Base-by-base conservation (phyloP, 2,329 filamentous ascomycete species). In the Aspergillus fumigatiaffinis region DNA sequence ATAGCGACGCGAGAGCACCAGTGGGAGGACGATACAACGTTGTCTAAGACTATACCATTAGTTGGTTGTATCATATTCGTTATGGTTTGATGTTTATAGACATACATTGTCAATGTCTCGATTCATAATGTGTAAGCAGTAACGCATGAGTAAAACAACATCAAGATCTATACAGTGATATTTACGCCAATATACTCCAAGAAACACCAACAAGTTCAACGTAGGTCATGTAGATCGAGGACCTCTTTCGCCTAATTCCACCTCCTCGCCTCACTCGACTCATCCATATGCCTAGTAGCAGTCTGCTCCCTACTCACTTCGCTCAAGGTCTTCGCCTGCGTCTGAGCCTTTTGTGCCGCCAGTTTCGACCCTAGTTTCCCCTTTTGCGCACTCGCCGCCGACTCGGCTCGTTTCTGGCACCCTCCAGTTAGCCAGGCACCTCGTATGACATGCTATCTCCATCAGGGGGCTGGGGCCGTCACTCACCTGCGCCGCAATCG, bases 21-120 rank as follows among this genome's bases (percentile, higher is more conserved):
- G 86, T 86, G 23, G 88, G 87, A 68, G 91, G 91, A 57, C 84
- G 92, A 67, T 99, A 97, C 72, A 95, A 86, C 49, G 91, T 97
- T 68, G 85, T 91, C 56, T 95, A 12, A 26, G 1, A 70, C 32
- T 50, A 54, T n/a, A 10, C 35, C 26, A n/a, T 26, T 48, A 20
- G 23, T 12, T 41, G 50, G 14, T 23, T 62, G 61, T 63, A 59
- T 61, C 51, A 62, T 61, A 63, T 42, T 25, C 25, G 48, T 42
- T 52, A 21, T 51, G 25, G 49, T 23, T 10, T 29, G 35, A 23
- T 62, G 55, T 58, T 60, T 53, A 51, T 59, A 52, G 59, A 51
- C 29, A 32, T 54, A 32, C 50, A 38, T 38, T 38, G 32, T 5
- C 32, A 35, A 14, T 14, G 32, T 2, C 32, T 38, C 32, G 14